These are phyloP conservation scores for Colletotrichum agaves DNA, from an alignment of 2,329 filamentous ascomycete species.

Conservation along the genomic window DNA sequence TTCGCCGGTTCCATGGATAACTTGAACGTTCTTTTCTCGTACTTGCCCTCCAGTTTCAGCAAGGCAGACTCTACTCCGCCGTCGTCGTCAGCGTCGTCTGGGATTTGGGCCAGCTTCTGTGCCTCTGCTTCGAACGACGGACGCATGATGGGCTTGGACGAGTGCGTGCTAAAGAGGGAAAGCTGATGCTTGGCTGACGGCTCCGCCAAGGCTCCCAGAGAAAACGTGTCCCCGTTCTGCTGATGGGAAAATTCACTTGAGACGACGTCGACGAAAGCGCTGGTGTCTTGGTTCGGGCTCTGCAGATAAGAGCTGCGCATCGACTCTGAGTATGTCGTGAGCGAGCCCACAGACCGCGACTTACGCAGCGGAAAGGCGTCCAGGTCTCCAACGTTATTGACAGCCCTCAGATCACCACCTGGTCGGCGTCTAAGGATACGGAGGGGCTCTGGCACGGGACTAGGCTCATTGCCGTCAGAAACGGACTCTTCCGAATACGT, in stretches of 20 bases:
- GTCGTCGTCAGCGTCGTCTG: constrained; percentile 81
- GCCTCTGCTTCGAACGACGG: constrained; percentile 91
- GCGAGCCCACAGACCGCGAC: constrained; percentile 68
- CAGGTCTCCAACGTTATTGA: constrained; percentile 71
- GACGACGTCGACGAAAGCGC: constrained; percentile 57
- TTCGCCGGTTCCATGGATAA: constrained; percentile 53
- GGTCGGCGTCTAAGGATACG: constrained; percentile 77
- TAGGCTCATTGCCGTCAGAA: constrained; percentile 56
- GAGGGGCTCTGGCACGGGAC: constrained; percentile 60
- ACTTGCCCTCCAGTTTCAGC: constrained; percentile 90
- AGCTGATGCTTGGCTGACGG: constrained; percentile 54
- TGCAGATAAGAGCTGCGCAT: constrained; percentile 66
- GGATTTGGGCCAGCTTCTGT: constrained; percentile 85
- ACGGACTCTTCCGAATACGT: constrained; percentile 64
- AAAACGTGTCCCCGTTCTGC: constrained; percentile 60
- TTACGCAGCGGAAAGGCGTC: constrained; percentile 60
- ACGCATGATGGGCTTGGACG: constrained; percentile 71
- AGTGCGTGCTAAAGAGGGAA: constrained; percentile 70
- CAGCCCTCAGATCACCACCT: constrained; percentile 79
- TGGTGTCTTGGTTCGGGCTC: constrained; percentile 52
- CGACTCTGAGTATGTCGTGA: constrained; percentile 71
- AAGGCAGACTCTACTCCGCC: constrained; percentile 94
- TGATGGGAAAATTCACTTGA: constrained; percentile 53
- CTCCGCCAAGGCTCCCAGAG: constrained; percentile 68
- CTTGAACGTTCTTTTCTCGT: constrained; percentile 64